phyloP scores from a whole-genome alignment of 495 filamentous ascomycete species.

The Trypethelium eluteriae region DNA sequence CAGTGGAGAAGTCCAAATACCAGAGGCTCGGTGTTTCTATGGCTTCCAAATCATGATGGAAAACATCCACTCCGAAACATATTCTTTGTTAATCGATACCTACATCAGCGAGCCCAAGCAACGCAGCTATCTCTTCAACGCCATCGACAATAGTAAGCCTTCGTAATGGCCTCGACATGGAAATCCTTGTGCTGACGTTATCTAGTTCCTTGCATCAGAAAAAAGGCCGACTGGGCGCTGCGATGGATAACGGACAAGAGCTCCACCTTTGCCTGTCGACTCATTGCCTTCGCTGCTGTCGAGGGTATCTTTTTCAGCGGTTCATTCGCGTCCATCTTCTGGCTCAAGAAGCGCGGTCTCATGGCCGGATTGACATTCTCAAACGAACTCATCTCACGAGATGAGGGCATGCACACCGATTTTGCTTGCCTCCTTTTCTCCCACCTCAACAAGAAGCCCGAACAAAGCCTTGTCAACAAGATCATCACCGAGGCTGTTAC shows the following conservation, averaged over 20 bases:
- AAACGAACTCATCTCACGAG: conserved; percentile 98
- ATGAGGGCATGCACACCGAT: conserved; percentile 98
- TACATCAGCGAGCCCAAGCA: conserved; percentile 99
- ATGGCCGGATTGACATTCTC: conserved; percentile 99
- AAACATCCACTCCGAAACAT: conserved; percentile 99
- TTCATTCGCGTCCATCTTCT: conserved; percentile 99
- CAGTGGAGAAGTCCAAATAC: conserved; percentile 92
- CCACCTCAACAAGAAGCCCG: conserved; percentile 84
- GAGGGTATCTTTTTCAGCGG: conserved; percentile 99
- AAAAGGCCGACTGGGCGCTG: conserved; percentile 97
- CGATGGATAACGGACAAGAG: conserved; percentile 87
- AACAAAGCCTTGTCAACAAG: conserved; percentile 66
- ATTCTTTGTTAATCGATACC: conserved; percentile 97
- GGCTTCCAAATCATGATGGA: conserved; percentile 99
- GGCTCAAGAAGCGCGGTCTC: conserved; percentile 99
- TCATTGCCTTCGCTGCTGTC: conserved; percentile 94
- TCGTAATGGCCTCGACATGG: neutral
- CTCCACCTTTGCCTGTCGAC: conserved; percentile 89
- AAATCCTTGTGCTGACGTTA: conserved; percentile 29
- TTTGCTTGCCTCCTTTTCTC: conserved; percentile 96
- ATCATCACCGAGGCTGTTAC: conserved; percentile 89
- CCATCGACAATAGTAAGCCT: conserved; percentile 84
- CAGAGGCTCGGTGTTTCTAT: conserved; percentile 98
- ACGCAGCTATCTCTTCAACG: conserved; percentile 91
- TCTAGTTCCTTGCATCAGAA: conserved; percentile 82